These are phyloP conservation scores for Sphaceloma murrayae DNA, from an alignment of 2,329 filamentous ascomycete genomes.

Conservation along the genomic window DNA sequence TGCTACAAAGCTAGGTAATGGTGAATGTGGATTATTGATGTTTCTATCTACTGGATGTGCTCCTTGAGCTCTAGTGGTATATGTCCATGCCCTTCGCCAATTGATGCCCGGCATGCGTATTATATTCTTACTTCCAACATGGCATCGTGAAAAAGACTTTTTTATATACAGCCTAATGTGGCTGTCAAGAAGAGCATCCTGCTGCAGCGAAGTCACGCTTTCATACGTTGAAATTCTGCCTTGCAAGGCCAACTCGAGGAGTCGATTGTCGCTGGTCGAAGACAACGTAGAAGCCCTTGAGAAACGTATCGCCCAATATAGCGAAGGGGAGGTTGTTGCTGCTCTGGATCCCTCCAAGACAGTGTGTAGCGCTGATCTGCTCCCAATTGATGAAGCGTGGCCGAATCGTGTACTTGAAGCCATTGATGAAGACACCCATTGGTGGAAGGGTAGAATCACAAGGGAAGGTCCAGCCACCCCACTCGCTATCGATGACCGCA, in stretches of 20 bases:
- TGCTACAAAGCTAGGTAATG: too few relatives aligned
- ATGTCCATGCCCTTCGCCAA: background rate
- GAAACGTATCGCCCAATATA: slow-evolving; percentile 50
- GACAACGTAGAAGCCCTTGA: slow-evolving; percentile 47
- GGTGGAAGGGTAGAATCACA: slow-evolving; percentile 5
- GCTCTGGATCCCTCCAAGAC: slow-evolving; percentile 25
- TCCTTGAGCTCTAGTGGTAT: background rate
- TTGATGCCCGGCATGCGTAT: background rate
- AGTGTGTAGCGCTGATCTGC: slow-evolving; percentile 3
- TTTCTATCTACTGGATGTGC: background rate
- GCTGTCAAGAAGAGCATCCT: too few relatives aligned
- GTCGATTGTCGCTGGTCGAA: slow-evolving; percentile 32
- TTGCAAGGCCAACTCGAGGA: slow-evolving; percentile 3
- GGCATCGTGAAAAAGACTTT: slow-evolving; percentile 9
- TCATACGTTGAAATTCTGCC: background rate
- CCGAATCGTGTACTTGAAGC: slow-evolving; percentile 25
- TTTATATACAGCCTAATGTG: too few relatives aligned
- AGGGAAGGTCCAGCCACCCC: slow-evolving; percentile 15
- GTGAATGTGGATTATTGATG: background rate
- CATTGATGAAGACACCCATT: slow-evolving; percentile 8
- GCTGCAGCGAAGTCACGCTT: background rate
- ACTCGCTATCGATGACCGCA: slow-evolving; percentile 21
- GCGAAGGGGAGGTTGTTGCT: slow-evolving; percentile 43
- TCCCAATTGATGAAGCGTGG: slow-evolving; percentile 13
- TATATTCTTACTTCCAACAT: slow-evolving; percentile 8